Evolutionary conservation across 2,329 filamentous ascomycete species (phyloP), one percentile per base, ranked within the genome.

Genomic region (Penicillium sp.): DNA sequence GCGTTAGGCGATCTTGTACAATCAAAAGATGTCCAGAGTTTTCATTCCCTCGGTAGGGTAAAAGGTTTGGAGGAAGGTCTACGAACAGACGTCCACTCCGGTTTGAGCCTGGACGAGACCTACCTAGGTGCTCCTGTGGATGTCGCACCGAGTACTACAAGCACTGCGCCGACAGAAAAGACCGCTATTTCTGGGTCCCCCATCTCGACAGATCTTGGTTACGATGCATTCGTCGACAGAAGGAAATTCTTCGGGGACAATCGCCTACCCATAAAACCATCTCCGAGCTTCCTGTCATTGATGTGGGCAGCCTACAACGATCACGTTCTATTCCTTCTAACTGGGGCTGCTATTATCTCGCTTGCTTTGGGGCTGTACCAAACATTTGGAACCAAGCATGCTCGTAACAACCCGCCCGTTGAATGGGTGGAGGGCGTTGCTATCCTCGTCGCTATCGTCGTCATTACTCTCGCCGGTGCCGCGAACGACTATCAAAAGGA

Each of bases 261-360:
- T 65, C 76, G 78, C n/a, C 73, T 88, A 34, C 86, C 86, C 0
- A 83, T 82, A 60, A 83, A 84, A 63, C 87, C 86, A 66, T 78
- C 85, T 14, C 89, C 89, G 69, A 86, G 78, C 42, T 83, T 90
- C 53, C 75, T 86, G 52, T 78, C 84, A 64, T 76, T 90, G 7
- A 84, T 85, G 63, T 91, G 88, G 88, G 85, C 89, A 65, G 88
- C 88, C 1, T 89, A 89, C 74, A 89, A 91, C 70, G 89, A 91
- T 73, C 90, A 90, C 63, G 84, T 91, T 4, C 78, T 90, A 37
- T 86, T 90, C 50, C 75, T 90, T 2, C 76, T 90, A 47, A 86
- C 85, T 0, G 80, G 83, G 4, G 87, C 87, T 4, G 88, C 88
- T 1, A 79, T 83, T 10, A 84, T 91, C 34, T 90, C 88, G 1